phyloP scores from a whole-genome alignment of 257 asterid species.

The Anisodus tanguticus region DNA sequence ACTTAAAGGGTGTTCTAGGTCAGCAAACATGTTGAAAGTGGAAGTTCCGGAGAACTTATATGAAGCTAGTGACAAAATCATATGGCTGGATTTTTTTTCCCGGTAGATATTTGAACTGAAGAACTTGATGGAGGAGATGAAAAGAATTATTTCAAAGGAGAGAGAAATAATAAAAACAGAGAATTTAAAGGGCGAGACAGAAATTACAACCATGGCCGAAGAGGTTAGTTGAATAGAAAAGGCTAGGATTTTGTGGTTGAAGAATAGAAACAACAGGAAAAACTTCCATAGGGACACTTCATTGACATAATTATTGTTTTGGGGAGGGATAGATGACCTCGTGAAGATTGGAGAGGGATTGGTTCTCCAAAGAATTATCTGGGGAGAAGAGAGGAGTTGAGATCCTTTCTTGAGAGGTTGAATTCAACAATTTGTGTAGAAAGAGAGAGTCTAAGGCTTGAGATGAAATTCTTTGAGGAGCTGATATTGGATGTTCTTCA shows the following conservation, averaged over 20 bases:
- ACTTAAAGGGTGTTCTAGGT: constrained; percentile 5
- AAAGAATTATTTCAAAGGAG: constrained; percentile 6
- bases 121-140: background rate
- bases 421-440: background rate
- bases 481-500: background rate
- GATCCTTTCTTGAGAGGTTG: constrained; percentile 21
- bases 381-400: background rate
- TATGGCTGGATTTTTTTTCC: background rate
- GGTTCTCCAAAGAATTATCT: constrained; percentile 7
- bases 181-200: background rate
- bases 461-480: background rate
- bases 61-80: background rate
- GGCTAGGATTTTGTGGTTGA: constrained; percentile 21
- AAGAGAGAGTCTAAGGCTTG: background rate
- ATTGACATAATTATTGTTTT: background rate
- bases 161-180: background rate
- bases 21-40: constrained; percentile 15
- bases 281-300: constrained; percentile 4
- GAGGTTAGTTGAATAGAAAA: constrained; percentile 4
- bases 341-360: constrained; percentile 10
- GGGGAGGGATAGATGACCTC: background rate
- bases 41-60: background rate
- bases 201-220: background rate
- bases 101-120: background rate
- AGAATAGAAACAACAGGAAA: constrained; percentile 3